Evolutionary conservation across 78 protist species (phyloP), one percentile per base, ranked within the genome.

Genomic region (Tieghemostelium lacteum): DNA sequence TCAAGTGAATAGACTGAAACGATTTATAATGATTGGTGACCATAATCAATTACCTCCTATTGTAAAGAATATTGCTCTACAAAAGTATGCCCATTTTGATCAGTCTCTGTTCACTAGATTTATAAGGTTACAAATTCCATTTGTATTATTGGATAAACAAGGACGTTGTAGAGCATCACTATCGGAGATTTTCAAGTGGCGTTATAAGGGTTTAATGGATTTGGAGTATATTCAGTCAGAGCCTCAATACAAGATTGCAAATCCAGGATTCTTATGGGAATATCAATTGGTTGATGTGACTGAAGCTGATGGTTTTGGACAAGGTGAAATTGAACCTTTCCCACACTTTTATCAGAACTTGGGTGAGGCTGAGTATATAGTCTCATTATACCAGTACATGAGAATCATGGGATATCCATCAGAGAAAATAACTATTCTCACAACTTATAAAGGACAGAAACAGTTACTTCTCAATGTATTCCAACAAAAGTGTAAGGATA

Each of bases 31-130:
- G 52, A 93, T 98, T 45, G 99, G 99, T 4, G 99, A 98, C 66
- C 99, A 98, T 73, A 87, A 98, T 80, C 99, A 97, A 94, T 94
- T 98, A 22, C 99, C 99, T 39, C 99, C 99, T 20, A 96, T 98
- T 28, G 95, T 98, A 31, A 75, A 96, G 75, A 97, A 97, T 86
- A 34, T 40, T 60, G 96, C 98, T 3, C 95, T 98, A 67, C 83
- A 75, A 45, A 71, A 87, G 69, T 98, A 83, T 88, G 69, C 94
- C 6, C 93, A 94, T 37, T 58, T 98, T 55, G 98, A 96, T 58
- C 98, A 96, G 92, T 57, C 85, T 12, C 26, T 94, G 75, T 96
- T 96, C 36, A 60, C 98, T 26, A 63, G 95, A 10, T 76, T 93
- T 14, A 74, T 93, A 33, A 33, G 95, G 1, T 86, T 98, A 6